Evolutionary conservation across 2,329 filamentous ascomycete genomes (phyloP).

Genomic region (Celoporthe dispersa): DNA sequence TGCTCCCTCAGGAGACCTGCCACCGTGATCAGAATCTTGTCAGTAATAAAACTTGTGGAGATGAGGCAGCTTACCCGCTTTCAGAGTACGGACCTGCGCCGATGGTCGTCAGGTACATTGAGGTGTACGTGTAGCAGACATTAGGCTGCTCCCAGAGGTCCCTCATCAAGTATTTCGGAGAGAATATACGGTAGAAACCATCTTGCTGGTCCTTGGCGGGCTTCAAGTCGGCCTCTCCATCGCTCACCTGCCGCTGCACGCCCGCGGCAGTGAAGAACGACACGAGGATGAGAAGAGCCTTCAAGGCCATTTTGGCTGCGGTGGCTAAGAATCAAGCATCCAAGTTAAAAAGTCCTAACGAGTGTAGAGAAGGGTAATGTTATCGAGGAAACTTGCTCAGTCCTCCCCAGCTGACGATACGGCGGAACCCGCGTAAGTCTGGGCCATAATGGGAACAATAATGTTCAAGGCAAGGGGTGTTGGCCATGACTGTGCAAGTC

Average conservation of each 20-base stretch:
- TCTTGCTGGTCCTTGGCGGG: neutral
- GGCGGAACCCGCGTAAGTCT: neutral
- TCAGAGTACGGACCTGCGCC: neutral
- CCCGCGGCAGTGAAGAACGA: neutral
- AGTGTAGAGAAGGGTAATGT: neutral
- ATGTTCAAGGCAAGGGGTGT: neutral
- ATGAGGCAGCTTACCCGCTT: neutral
- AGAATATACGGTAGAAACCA: neutral
- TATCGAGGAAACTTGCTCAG: neutral
- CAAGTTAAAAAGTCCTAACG: neutral
- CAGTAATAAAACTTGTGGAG: neutral
- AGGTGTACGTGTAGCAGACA: constrained; percentile 1
- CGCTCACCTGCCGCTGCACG: neutral
- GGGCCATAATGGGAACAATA: neutral
- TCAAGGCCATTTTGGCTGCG: neutral
- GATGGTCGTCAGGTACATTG: neutral
- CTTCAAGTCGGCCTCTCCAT: neutral
- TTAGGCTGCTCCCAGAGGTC: neutral
- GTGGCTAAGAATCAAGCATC: neutral
- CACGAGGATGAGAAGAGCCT: neutral
- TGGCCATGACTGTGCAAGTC: neutral
- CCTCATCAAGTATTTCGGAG: neutral
- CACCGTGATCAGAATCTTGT: neutral
- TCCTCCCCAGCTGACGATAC: neutral
- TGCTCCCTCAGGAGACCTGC: neutral